Evolutionary conservation across 805 yeast genomes (phyloP).

Genomic region (Candida wancherniae): DNA sequence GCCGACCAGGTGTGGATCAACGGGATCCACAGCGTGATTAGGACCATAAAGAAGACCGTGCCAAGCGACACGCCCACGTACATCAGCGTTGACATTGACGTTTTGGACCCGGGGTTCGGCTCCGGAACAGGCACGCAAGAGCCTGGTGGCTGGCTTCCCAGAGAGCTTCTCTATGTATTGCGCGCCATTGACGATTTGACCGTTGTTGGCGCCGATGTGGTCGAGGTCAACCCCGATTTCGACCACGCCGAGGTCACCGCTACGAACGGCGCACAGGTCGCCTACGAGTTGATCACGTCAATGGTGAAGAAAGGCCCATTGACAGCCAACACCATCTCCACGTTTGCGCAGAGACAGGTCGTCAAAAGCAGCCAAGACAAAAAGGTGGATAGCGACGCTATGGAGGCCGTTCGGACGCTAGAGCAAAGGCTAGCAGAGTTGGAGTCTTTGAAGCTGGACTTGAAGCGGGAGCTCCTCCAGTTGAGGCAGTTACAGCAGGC

Average conservation of each 20-base stretch:
- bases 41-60: constrained; percentile 48
- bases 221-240: constrained; percentile 59
- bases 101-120: constrained; percentile 53
- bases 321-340: constrained; percentile 10
- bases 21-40: constrained; percentile 56
- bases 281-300: constrained; percentile 63
- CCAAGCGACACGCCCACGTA: constrained; percentile 67
- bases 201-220: constrained; percentile 53
- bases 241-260: constrained; percentile 65
- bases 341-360: constrained; percentile 4
- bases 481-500: constrained; percentile 4
- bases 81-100: constrained; percentile 72
- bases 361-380: neutral
- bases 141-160: constrained; percentile 55
- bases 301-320: constrained; percentile 60
- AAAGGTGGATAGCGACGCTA: constrained; percentile 3
- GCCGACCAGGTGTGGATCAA: constrained; percentile 71
- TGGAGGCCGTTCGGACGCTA: neutral
- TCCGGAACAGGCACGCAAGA: constrained; percentile 59
- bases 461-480: constrained; percentile 8
- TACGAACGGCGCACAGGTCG: constrained; percentile 67
- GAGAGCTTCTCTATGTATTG: constrained; percentile 48
- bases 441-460: constrained; percentile 8
- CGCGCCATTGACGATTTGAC: constrained; percentile 41
- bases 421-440: constrained; percentile 7